Evolutionary conservation across 2,329 filamentous ascomycete genomes (phyloP).

Genomic region (Fusarium piperis): DNA sequence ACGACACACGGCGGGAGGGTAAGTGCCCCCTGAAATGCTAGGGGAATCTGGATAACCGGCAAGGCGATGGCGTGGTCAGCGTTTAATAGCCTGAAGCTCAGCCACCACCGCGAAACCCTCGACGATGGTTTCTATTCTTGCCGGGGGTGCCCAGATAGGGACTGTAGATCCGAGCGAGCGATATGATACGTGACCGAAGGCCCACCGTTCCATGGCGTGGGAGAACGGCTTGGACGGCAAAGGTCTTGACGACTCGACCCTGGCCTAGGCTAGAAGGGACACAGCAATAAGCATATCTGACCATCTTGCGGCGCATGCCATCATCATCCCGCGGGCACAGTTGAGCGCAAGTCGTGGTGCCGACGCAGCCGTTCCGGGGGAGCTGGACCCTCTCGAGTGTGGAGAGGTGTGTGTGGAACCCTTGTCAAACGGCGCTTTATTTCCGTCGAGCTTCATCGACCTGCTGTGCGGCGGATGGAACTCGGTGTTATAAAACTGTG

Average conservation of each 20-base stretch:
- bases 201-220: constrained; percentile 26
- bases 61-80: constrained; percentile 35
- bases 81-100: constrained; percentile 34
- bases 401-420: constrained; percentile 22
- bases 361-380: constrained; percentile 42
- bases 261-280: background rate
- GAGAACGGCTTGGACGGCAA: constrained; percentile 27
- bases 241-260: background rate
- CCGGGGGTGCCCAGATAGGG: background rate
- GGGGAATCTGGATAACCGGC: constrained; percentile 43
- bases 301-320: constrained; percentile 41
- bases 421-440: constrained; percentile 23
- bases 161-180: background rate
- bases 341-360: constrained; percentile 40
- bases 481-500: constrained; percentile 7
- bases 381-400: constrained; percentile 4
- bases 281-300: constrained; percentile 44
- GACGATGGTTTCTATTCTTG: constrained; percentile 3
- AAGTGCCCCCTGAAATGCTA: constrained; percentile 18
- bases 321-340: constrained; percentile 41
- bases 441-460: constrained; percentile 10
- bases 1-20: background rate
- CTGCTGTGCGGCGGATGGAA: background rate
- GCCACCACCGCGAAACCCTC: constrained; percentile 29
- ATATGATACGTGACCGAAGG: background rate